Percentiles rank a stretch among this genome's conserved stretches.
phyloP scores from a whole-genome alignment of 2,329 filamentous ascomycete genomes.

The Sordariomycetes sp. region DNA sequence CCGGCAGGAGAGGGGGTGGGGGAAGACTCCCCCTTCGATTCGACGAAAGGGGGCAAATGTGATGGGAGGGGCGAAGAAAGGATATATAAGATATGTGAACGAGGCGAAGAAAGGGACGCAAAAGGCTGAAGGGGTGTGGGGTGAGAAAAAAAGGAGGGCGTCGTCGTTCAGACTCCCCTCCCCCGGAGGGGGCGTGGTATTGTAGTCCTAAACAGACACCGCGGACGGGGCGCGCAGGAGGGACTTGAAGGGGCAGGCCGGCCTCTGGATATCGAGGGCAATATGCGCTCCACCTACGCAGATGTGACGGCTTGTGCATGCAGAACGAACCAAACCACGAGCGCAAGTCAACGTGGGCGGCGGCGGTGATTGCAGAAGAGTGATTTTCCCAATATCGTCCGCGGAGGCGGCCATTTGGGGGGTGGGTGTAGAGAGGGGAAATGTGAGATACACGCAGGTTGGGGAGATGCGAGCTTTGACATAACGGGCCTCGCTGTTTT shows the following conservation, averaged over 20 bases:
- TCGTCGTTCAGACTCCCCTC: not conserved
- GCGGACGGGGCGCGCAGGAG: not conserved
- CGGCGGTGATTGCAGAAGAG: not conserved
- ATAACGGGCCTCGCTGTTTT: too few relatives aligned
- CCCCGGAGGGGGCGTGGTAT: not conserved
- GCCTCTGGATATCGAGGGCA: not conserved
- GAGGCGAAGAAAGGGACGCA: not conserved
- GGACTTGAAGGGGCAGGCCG: not conserved
- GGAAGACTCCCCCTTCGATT: not conserved
- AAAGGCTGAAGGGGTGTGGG: not conserved
- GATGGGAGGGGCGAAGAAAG: not conserved
- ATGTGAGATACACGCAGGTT: too few relatives aligned
- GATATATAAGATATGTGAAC: not conserved
- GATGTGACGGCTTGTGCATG: slow-evolving; percentile 2
- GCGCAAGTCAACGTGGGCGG: not conserved
- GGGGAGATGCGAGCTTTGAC: too few relatives aligned
- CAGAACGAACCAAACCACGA: slow-evolving; percentile 2
- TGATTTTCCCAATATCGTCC: not conserved
- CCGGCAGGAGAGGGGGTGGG: not conserved
- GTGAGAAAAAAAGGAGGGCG: not conserved
- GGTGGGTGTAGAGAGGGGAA: too few relatives aligned
- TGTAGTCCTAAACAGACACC: not conserved
- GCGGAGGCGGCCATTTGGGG: not conserved
- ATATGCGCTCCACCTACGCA: slow-evolving; percentile 3
- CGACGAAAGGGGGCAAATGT: too few relatives aligned